Base-by-base conservation (phyloP, 164 flowering plant species). In the Vitis vinifera region DNA sequence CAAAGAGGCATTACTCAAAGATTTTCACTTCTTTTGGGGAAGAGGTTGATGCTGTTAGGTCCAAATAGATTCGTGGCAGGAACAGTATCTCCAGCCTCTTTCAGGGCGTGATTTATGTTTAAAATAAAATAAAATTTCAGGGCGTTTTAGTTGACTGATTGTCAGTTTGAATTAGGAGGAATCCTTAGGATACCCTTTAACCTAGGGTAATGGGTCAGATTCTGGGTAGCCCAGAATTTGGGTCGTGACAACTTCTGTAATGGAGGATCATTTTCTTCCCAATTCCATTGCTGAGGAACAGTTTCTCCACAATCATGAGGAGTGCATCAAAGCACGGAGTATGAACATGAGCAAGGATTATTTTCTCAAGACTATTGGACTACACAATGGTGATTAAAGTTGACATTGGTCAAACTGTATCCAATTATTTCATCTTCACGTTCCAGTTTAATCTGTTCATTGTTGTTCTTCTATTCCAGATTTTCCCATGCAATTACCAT, bases 221-320 rank as follows among this genome's bases (percentile, higher is more conserved):
- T 82, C 88, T 0, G 79, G 68, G 51, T 83, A 84, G 68, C 79
- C 86, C 27, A 23, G 2, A 23, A 23, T 23, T 23, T 23, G 27
- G 27, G 27, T 23, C 27, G 27, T 23, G 27, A 23, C 27, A 23
- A 23, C 27, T 23, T 23, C 50, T 66, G 69, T 79, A 51, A 75
- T 69, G 13, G 84, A 80, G 72, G 76, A 73, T 37, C 52, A 71
- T 47, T n/a, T 55, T 68, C 47, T 9, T 56, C 63, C 52, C 7
- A 56, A 31, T 68, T 62, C 63, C 14, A 63, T 78, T 55, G 73
- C 66, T 0, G 85, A 80, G 65, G 92, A 91, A 71, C 13, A 55
- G 15, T 91, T 80, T 77, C 82, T 88, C 44, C 97, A 91, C 68
- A 69, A 88, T 68, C 97, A 91, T 71, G 59, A 81, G 49, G 79